Conservation (phyloP, 768 basidiomycete species). For the Trametes meyenii region DNA sequence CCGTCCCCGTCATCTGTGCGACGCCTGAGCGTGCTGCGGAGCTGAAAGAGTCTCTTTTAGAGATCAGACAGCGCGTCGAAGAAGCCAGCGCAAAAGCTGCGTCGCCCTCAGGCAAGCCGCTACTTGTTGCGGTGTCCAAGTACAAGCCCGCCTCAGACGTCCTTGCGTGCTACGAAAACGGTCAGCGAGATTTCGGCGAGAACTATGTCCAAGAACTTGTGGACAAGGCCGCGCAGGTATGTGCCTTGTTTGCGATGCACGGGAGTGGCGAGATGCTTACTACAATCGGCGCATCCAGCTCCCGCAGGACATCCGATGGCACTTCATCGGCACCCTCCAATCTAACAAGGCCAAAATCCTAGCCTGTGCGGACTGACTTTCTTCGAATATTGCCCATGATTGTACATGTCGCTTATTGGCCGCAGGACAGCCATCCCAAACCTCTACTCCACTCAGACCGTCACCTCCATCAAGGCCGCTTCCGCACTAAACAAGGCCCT, state of each 20-base stretch:
- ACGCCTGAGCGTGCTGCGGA: constrained; percentile 41
- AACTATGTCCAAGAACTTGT: constrained; percentile 95
- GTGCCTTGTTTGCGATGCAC: too few species aligned
- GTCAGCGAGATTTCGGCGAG: constrained; percentile 93
- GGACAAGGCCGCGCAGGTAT: constrained; percentile 64
- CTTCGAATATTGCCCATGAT: neutral
- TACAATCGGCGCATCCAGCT: constrained; percentile 51
- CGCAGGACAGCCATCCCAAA: constrained; percentile 75
- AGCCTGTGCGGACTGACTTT: constrained; percentile 56
- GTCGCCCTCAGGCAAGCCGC: constrained; percentile 29
- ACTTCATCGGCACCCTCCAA: constrained; percentile 93
- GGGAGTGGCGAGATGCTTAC: neutral
- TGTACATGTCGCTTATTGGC: neutral
- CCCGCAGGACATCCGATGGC: constrained; percentile 90
- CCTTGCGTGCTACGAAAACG: constrained; percentile 75
- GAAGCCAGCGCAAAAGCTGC: constrained; percentile 35
- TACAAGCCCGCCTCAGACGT: constrained; percentile 90
- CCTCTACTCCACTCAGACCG: constrained; percentile 83
- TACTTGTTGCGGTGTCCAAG: constrained; percentile 90
- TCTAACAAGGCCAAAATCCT: constrained; percentile 93
- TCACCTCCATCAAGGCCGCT: constrained; percentile 82
- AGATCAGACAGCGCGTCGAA: constrained; percentile 53
- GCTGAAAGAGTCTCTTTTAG: constrained; percentile 53
- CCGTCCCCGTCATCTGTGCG: constrained; percentile 6
- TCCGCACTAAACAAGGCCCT: constrained; percentile 77